phyloP scores from a whole-genome alignment of 2,329 filamentous ascomycete genomes.

The Cytospora paraplurivora region DNA sequence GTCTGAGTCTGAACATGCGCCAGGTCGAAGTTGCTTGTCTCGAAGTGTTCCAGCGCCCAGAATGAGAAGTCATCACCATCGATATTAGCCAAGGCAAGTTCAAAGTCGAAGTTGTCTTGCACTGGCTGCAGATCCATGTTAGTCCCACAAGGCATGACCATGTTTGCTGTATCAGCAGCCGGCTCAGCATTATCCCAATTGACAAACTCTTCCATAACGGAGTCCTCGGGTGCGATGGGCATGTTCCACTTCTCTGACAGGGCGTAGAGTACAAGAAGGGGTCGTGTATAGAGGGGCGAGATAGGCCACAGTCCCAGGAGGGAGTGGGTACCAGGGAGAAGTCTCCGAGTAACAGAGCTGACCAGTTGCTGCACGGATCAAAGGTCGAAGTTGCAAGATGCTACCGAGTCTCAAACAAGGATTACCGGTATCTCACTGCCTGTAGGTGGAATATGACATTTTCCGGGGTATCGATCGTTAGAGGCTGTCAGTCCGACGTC shows the following conservation, averaged over 20 bases:
- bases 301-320: neutral
- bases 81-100: constrained; percentile 57
- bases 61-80: constrained; percentile 63
- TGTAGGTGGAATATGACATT: neutral
- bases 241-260: constrained; percentile 23
- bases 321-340: constrained; percentile 6
- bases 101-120: constrained; percentile 44
- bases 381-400: constrained; percentile 4
- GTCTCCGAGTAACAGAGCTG: constrained; percentile 5
- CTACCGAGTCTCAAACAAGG: neutral
- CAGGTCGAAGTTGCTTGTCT: constrained; percentile 42
- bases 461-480: neutral
- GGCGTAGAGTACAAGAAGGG: constrained; percentile 23
- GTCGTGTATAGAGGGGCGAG: neutral
- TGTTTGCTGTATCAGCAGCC: constrained; percentile 31
- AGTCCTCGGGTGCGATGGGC: constrained; percentile 31
- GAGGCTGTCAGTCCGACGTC: neutral
- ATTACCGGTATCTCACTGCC: neutral
- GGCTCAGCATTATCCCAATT: constrained; percentile 59
- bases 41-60: constrained; percentile 61
- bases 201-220: constrained; percentile 61
- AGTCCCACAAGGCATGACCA: constrained; percentile 41
- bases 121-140: constrained; percentile 34
- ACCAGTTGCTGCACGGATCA: neutral
- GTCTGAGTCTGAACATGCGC: constrained; percentile 9